phyloP scores from a whole-genome alignment of 1,284 basidiomycete species.

The Dichomitus squalens region DNA sequence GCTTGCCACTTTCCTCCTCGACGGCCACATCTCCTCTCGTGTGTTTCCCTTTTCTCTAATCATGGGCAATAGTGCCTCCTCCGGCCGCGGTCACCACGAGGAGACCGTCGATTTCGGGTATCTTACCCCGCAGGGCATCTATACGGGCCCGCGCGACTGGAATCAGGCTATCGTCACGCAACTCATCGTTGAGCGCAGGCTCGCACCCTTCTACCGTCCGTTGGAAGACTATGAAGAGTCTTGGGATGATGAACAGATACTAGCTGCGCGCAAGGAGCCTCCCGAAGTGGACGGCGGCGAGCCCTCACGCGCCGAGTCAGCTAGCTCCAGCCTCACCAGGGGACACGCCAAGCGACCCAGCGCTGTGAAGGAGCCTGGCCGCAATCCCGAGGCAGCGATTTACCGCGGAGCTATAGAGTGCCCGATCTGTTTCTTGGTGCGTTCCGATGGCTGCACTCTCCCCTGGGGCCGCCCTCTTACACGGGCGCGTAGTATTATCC shows the following conservation, averaged over 20 bases:
- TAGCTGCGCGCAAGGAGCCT: slow-evolving; percentile 70
- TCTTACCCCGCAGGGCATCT: slow-evolving; percentile 88
- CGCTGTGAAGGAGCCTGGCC: slow-evolving; percentile 54
- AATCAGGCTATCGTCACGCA: slow-evolving; percentile 85
- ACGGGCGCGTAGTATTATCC: slow-evolving; percentile 76
- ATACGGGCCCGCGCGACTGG: slow-evolving; percentile 89
- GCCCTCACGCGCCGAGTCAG: slow-evolving; percentile 33
- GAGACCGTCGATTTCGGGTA: slow-evolving; percentile 82
- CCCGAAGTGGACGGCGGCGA: slow-evolving; percentile 46
- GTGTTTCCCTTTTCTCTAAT: slow-evolving; percentile 11
- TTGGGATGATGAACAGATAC: slow-evolving; percentile 85
- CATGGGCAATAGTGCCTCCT: slow-evolving; percentile 83
- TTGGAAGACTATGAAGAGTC: slow-evolving; percentile 90
- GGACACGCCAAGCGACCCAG: slow-evolving; percentile 51
- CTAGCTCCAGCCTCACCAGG: slow-evolving; percentile 32
- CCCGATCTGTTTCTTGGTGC: slow-evolving; percentile 98
- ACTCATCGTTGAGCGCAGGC: slow-evolving; percentile 83
- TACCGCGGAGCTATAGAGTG: slow-evolving; percentile 93
- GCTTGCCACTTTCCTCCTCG: slow-evolving; percentile 14
- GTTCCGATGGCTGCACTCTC: slow-evolving; percentile 38
- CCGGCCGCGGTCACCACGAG: slow-evolving; percentile 69
- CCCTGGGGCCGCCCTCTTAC: slow-evolving; percentile 14
- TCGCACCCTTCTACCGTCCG: slow-evolving; percentile 96
- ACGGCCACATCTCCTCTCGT: slow-evolving; percentile 12
- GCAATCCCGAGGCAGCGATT: slow-evolving; percentile 72